phyloP scores from a whole-genome alignment of 1,139 yeast genomes.

The Debaryomyces nepalensis region DNA sequence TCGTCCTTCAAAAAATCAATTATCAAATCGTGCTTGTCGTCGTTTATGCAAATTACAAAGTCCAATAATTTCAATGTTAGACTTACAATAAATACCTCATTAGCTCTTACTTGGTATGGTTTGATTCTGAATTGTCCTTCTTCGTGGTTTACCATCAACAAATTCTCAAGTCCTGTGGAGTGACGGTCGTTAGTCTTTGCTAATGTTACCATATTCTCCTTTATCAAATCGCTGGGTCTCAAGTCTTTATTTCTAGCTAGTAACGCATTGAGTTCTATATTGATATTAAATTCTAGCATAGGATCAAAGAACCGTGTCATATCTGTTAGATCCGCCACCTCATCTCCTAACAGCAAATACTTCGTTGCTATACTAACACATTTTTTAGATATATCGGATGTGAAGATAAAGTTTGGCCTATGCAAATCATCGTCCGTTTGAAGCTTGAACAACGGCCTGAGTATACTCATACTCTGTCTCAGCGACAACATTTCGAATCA shows the following conservation, averaged over 20 bases:
- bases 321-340: slow-evolving; percentile 13
- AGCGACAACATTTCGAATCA: slow-evolving; percentile 8
- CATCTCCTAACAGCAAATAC: slow-evolving; percentile 12
- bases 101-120: slow-evolving; percentile 12
- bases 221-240: slow-evolving; percentile 38
- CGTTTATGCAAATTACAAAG: slow-evolving; percentile 21
- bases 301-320: slow-evolving; percentile 15
- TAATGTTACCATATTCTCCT: slow-evolving; percentile 39
- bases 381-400: slow-evolving; percentile 40
- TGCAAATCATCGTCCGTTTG: slow-evolving; percentile 27
- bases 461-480: slow-evolving; percentile 10
- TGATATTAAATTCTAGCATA: slow-evolving; percentile 29
- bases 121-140: neutral
- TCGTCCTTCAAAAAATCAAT: slow-evolving; percentile 40
- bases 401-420: slow-evolving; percentile 46
- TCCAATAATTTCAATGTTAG: slow-evolving; percentile 31
- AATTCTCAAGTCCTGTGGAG: neutral
- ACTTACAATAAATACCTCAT: slow-evolving; percentile 43
- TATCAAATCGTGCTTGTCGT: slow-evolving; percentile 20
- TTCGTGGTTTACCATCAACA: slow-evolving; percentile 1
- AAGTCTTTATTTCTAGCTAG: slow-evolving; percentile 35
- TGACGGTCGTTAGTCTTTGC: slow-evolving; percentile 35
- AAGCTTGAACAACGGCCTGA: slow-evolving; percentile 8
- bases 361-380: slow-evolving; percentile 16
- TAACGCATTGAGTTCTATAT: slow-evolving; percentile 43